A percentile compares a stretch with the other conserved stretches of the same genome.
Evolutionary conservation across 352 stramenopile genomes (phyloP).

Genomic region (Globisporangium ultimum): DNA sequence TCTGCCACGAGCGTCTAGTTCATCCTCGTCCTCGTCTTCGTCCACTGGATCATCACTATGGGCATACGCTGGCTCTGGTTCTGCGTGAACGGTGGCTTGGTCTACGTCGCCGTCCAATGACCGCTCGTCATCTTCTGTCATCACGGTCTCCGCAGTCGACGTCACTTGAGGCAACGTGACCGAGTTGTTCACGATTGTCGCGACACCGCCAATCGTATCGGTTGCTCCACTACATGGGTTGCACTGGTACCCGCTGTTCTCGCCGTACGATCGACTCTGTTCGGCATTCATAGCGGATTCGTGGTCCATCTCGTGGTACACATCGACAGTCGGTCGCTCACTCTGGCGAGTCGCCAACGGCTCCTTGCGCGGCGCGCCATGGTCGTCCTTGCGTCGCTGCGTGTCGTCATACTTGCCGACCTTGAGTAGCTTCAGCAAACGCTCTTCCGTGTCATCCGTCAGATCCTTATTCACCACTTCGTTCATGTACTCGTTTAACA

Average conservation of each 20-base stretch:
- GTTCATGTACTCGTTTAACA: conserved; percentile 77
- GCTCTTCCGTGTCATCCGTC: conserved; percentile 34
- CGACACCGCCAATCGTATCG: conserved; percentile 7
- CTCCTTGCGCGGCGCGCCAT: conserved; percentile 7
- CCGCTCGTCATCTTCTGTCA: conserved; percentile 24
- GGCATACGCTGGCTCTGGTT: neutral
- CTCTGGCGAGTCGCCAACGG: conserved; percentile 6
- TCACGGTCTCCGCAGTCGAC: conserved; percentile 26
- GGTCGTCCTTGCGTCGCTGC: conserved; percentile 7
- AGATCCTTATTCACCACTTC: conserved; percentile 41
- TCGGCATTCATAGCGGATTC: conserved; percentile 13
- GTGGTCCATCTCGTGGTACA: conserved; percentile 15
- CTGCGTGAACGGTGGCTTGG: neutral
- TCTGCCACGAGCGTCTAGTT: no score
- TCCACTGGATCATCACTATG: neutral
- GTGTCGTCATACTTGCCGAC: conserved; percentile 50
- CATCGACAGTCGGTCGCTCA: conserved; percentile 18
- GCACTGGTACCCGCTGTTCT: neutral
- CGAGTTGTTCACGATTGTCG: conserved; percentile 18
- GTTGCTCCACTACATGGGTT: conserved; percentile 1
- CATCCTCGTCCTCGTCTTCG: no score
- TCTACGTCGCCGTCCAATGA: conserved; percentile 1
- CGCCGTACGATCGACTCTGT: neutral
- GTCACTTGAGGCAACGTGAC: conserved; percentile 14
- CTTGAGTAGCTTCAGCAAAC: conserved; percentile 55